These are phyloP conservation scores for Botrytis elliptica DNA, from an alignment of 2,329 filamentous ascomycete species.

Conservation along the genomic window DNA sequence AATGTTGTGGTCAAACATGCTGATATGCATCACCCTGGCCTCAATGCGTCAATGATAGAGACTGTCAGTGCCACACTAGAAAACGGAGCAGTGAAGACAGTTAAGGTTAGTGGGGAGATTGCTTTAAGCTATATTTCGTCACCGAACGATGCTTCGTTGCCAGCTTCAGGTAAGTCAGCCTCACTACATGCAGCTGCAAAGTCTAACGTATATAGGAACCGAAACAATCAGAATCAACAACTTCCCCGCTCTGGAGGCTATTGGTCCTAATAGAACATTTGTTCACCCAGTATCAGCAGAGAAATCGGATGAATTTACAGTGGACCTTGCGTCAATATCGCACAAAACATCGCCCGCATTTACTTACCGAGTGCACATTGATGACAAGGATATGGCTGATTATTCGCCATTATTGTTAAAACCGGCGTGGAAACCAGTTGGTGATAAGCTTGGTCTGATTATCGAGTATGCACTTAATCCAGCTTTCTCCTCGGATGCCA, in stretches of 20 bases:
- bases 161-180: slow-evolving; percentile 46
- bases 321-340: slow-evolving; percentile 70
- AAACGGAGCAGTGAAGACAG: slow-evolving; percentile 66
- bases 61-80: slow-evolving; percentile 85
- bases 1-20: slow-evolving; percentile 73
- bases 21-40: slow-evolving; percentile 73
- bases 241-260: slow-evolving; percentile 72
- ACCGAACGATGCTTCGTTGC: slow-evolving; percentile 40
- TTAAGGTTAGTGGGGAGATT: slow-evolving; percentile 81
- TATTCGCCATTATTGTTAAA: slow-evolving; percentile 62
- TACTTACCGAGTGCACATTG: slow-evolving; percentile 83
- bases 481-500: slow-evolving; percentile 43
- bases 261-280: slow-evolving; percentile 91
- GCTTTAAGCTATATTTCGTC: slow-evolving; percentile 74
- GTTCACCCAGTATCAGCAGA: slow-evolving; percentile 65
- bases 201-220: slow-evolving; percentile 22
- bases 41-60: slow-evolving; percentile 89
- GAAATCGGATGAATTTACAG: slow-evolving; percentile 73
- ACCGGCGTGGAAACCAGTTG: slow-evolving; percentile 74
- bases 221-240: slow-evolving; percentile 27
- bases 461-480: slow-evolving; percentile 84
- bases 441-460: slow-evolving; percentile 81
- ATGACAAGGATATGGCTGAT: slow-evolving; percentile 52
- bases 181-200: background rate
- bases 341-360: slow-evolving; percentile 75